Conservation (phyloP, 2,329 filamentous ascomycete species). For the Trichoderma sp. region DNA sequence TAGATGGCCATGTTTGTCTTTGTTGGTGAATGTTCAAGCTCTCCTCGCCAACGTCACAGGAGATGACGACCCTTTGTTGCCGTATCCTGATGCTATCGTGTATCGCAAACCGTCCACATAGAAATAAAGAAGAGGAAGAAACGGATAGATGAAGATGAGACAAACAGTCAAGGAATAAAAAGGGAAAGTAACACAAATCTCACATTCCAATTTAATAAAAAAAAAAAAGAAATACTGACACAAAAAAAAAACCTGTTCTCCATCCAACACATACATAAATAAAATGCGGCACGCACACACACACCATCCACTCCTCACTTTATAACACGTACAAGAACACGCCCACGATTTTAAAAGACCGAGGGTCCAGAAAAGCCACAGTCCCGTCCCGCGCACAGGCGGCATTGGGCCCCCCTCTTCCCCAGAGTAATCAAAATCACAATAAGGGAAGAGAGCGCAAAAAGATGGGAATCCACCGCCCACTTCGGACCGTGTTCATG, state of each 20-base stretch:
- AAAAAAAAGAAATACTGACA: not conserved
- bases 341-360: not conserved
- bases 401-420: not conserved
- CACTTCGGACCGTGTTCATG: not conserved
- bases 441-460: too few species aligned
- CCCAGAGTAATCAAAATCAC: not conserved
- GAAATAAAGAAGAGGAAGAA: not conserved
- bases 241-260: not conserved
- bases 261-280: not conserved
- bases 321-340: not conserved
- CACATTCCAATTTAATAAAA: not conserved
- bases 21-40: not conserved
- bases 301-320: not conserved
- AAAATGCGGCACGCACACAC: not conserved
- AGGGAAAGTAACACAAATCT: not conserved
- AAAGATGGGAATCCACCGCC: too few species aligned
- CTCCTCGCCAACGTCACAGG: not conserved
- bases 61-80: too few species aligned
- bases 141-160: not conserved
- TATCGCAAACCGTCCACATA: not conserved
- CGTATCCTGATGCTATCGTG: not conserved
- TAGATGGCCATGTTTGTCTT: not conserved
- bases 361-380: not conserved
- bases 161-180: not conserved
- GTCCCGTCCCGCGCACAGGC: not conserved